phyloP scores from a whole-genome alignment of 2,329 filamentous ascomycete species.

The Fonsecaea monophora region DNA sequence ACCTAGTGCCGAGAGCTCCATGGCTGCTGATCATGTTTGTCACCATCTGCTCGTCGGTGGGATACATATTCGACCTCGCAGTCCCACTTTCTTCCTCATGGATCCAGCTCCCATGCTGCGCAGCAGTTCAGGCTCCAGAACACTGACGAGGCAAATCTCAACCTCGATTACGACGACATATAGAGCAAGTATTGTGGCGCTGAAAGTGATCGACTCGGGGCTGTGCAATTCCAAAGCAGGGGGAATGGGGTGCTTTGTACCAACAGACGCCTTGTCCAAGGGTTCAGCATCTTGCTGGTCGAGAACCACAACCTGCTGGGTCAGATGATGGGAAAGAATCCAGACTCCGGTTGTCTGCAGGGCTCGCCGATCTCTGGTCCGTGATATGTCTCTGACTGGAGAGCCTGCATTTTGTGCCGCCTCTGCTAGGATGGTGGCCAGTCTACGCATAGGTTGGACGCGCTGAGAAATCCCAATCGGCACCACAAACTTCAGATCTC shows the following conservation, averaged over 20 bases:
- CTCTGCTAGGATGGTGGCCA: neutral
- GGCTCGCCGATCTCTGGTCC: neutral
- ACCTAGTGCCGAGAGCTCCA: neutral
- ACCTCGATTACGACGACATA: neutral
- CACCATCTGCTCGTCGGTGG: neutral
- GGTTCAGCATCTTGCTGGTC: neutral
- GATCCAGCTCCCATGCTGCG: neutral
- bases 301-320: neutral
- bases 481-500: neutral
- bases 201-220: neutral
- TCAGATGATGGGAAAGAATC: neutral
- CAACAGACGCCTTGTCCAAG: neutral
- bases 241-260: neutral
- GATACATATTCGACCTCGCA: neutral
- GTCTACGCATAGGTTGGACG: neutral
- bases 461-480: neutral
- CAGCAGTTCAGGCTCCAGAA: neutral
- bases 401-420: neutral
- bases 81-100: neutral
- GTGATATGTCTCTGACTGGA: neutral
- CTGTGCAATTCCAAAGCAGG: neutral
- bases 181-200: neutral
- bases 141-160: neutral
- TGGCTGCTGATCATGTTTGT: neutral
- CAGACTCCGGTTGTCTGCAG: neutral